Percentiles rank a stretch among this genome's conserved stretches.
phyloP scores from a whole-genome alignment of 148 eudicot genomes.

The Chenopodium album region DNA sequence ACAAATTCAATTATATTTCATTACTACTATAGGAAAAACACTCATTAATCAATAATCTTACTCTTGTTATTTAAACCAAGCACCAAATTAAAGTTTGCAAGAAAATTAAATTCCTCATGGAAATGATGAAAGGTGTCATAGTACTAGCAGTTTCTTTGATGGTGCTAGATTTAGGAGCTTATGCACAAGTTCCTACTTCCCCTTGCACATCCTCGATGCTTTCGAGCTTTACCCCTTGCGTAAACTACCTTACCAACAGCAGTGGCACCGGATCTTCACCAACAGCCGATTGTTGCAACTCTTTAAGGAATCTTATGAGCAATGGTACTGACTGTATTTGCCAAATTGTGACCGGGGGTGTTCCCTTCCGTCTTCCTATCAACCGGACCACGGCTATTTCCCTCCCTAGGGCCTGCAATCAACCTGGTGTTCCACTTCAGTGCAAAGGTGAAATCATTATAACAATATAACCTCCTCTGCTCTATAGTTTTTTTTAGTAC shows the following conservation, averaged over 20 bases:
- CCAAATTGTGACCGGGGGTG: slow-evolving; percentile 57
- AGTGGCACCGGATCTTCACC: slow-evolving; percentile 48
- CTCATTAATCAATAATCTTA: background rate
- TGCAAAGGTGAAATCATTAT: slow-evolving; percentile 60
- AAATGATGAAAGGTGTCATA: slow-evolving; percentile 14
- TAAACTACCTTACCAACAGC: slow-evolving; percentile 50
- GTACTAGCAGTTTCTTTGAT: slow-evolving; percentile 7
- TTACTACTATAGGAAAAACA: background rate
- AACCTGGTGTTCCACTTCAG: slow-evolving; percentile 66
- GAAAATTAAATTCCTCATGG: background rate
- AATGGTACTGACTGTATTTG: slow-evolving; percentile 71
- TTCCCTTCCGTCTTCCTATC: slow-evolving; percentile 65
- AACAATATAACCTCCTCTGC: no score
- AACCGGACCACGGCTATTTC: slow-evolving; percentile 70
- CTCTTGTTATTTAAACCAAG: background rate
- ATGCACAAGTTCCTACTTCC: slow-evolving; percentile 29
- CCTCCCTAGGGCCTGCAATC: slow-evolving; percentile 79
- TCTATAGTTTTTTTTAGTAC: background rate
- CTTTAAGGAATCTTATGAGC: slow-evolving; percentile 52
- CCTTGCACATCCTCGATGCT: slow-evolving; percentile 62
- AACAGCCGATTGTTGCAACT: slow-evolving; percentile 59
- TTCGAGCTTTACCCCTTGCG: slow-evolving; percentile 57
- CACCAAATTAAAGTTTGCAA: background rate
- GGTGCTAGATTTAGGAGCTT: slow-evolving; percentile 4
- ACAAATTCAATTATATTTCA: no score